These are phyloP conservation scores for Amylocarpus encephaloides DNA, from an alignment of 2,329 filamentous ascomycete genomes.

Conservation along the genomic window DNA sequence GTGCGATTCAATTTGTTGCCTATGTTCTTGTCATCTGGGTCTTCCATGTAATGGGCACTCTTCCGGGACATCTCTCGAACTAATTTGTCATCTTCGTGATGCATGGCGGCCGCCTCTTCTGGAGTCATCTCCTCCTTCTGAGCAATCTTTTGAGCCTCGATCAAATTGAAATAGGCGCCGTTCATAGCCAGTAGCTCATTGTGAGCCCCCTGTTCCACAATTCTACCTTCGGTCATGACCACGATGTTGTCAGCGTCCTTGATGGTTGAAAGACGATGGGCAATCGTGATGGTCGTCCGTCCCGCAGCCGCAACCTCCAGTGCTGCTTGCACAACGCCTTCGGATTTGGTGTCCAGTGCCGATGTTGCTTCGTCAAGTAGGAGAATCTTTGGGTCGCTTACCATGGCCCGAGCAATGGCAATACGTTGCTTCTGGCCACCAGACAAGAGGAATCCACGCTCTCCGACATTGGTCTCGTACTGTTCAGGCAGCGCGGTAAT, in stretches of 20 bases:
- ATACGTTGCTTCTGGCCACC: conserved; percentile 97
- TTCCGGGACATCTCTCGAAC: conserved; percentile 41
- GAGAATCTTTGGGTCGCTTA: conserved; percentile 86
- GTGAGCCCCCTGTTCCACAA: conserved; percentile 89
- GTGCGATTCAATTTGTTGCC: conserved; percentile 50
- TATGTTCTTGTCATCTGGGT: conserved; percentile 56
- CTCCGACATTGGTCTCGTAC: conserved; percentile 89
- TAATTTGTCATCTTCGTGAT: conserved; percentile 46
- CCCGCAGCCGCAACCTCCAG: conserved; percentile 80
- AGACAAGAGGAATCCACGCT: conserved; percentile 85
- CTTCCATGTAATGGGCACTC: conserved; percentile 39
- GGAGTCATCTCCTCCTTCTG: conserved; percentile 47
- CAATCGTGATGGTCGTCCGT: conserved; percentile 92
- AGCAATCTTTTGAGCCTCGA: conserved; percentile 80
- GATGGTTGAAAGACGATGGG: conserved; percentile 91
- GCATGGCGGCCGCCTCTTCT: conserved; percentile 45
- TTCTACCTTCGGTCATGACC: conserved; percentile 78
- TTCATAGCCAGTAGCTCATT: conserved; percentile 64
- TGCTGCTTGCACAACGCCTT: conserved; percentile 89
- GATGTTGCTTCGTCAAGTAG: conserved; percentile 93
- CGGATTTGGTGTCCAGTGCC: conserved; percentile 87
- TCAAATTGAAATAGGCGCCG: conserved; percentile 75
- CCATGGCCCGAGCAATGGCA: conserved; percentile 84
- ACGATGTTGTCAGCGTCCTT: conserved; percentile 93
- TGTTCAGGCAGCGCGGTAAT: conserved; percentile 74